A percentile compares a stretch with the other conserved stretches of the same genome.
These are phyloP conservation scores for Fusarium kyushuense DNA, from an alignment of 2,329 filamentous ascomycete genomes.

Conservation along the genomic window DNA sequence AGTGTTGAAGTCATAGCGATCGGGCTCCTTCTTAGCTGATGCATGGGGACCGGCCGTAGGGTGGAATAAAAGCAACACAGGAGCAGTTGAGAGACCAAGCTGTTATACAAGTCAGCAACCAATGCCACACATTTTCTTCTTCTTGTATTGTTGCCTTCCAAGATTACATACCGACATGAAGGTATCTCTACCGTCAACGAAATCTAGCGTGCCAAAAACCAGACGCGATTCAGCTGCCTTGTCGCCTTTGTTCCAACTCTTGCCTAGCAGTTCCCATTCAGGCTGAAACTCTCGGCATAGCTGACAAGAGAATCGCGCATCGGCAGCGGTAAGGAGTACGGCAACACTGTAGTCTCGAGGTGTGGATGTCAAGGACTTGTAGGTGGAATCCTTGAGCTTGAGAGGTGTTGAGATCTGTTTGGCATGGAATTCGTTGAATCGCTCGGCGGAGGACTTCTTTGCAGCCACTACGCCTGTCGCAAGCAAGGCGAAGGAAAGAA, in stretches of 20 bases:
- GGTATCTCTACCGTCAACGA: conserved; percentile 81
- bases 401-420: conserved; percentile 75
- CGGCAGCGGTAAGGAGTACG: conserved; percentile 88
- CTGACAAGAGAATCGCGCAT: conserved; percentile 83
- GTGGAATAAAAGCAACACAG: conserved; percentile 87
- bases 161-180: conserved; percentile 79
- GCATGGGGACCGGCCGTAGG: conserved; percentile 87
- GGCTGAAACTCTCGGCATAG: conserved; percentile 92
- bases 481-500: conserved; percentile 74
- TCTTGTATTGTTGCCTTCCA: not conserved
- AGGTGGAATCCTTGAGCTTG: conserved; percentile 81
- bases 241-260: conserved; percentile 89
- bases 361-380: conserved; percentile 78
- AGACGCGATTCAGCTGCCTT: conserved; percentile 78
- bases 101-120: conserved; percentile 54
- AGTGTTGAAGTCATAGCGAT: conserved; percentile 85
- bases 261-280: conserved; percentile 89
- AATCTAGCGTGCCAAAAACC: conserved; percentile 88
- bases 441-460: conserved; percentile 72
- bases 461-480: conserved; percentile 70
- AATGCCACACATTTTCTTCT: not conserved
- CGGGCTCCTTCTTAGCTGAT: conserved; percentile 73
- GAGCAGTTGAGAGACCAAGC: conserved; percentile 94
- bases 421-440: conserved; percentile 77
- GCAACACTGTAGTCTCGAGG: conserved; percentile 87